Conservation (phyloP, 2,329 filamentous ascomycete species). For the Penicillium sp. region DNA sequence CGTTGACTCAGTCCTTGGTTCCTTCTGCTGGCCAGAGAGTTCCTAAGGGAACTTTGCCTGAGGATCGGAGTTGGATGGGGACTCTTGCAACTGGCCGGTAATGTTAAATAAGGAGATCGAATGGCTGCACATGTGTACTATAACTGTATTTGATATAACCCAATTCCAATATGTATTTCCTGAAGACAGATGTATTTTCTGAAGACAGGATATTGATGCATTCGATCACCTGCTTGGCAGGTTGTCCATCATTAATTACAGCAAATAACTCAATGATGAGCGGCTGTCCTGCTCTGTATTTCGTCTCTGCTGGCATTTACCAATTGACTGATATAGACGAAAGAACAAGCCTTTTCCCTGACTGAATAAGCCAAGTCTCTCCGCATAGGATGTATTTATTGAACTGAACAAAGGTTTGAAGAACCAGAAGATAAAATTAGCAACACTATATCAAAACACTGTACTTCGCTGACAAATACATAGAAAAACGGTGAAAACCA, state of each 20-base stretch:
- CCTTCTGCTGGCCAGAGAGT: conserved; percentile 15
- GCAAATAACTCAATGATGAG: neutral
- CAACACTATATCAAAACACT: conserved; percentile 10
- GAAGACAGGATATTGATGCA: neutral
- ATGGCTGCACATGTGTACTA: neutral
- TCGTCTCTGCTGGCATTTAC: neutral
- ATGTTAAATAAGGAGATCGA: neutral
- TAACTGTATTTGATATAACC: neutral
- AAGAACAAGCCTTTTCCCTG: neutral
- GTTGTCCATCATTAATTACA: neutral
- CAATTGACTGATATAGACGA: neutral
- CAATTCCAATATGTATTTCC: neutral
- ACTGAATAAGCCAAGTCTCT: neutral
- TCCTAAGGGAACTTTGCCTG: conserved; percentile 14
- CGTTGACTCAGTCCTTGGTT: conserved; percentile 22
- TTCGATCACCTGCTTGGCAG: neutral
- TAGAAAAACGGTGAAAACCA: conserved; percentile 8
- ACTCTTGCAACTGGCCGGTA: conserved; percentile 20
- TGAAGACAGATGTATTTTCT: neutral
- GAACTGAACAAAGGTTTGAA: neutral
- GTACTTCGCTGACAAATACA: conserved; percentile 14
- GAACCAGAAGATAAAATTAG: conserved; percentile 12
- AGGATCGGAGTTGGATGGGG: conserved; percentile 30
- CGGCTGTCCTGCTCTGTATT: neutral
- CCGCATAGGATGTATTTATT: neutral